A percentile compares a stretch with the other conserved stretches of the same genome.
These are phyloP conservation scores for Botrytis deweyae DNA, from an alignment of 2,329 filamentous ascomycete genomes.

Conservation along the genomic window DNA sequence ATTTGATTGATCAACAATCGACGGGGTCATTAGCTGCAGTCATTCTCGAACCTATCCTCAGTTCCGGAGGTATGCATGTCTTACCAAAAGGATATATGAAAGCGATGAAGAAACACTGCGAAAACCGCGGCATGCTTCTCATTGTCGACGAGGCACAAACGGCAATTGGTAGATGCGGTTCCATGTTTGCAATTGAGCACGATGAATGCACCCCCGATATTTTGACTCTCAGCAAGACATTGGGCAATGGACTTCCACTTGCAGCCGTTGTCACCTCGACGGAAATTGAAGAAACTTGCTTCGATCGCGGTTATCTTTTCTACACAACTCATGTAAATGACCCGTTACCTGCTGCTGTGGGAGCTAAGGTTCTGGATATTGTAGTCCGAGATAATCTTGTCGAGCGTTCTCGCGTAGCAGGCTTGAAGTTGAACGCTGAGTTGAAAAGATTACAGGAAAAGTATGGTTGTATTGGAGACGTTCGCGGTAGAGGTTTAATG, in stretches of 20 bases:
- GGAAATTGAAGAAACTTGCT: conserved; percentile 50
- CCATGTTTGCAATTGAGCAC: conserved; percentile 59
- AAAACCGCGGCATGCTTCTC: conserved; percentile 54
- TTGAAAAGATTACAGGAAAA: conserved; percentile 49
- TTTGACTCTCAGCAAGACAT: conserved; percentile 58
- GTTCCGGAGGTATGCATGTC: conserved; percentile 56
- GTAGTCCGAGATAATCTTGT: conserved; percentile 54
- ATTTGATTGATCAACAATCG: conserved; percentile 57
- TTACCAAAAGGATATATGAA: conserved; percentile 59
- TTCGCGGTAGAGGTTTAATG: conserved; percentile 59
- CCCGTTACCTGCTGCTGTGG: conserved; percentile 58
- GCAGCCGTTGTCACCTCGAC: conserved; percentile 56
- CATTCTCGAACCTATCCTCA: conserved; percentile 53
- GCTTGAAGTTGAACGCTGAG: conserved; percentile 49
- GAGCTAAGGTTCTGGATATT: conserved; percentile 61
- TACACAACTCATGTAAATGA: conserved; percentile 65
- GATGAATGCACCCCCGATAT: conserved; percentile 58
- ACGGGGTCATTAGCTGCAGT: conserved; percentile 62
- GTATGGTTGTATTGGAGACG: conserved; percentile 62
- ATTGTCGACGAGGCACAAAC: conserved; percentile 63
- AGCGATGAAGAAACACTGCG: conserved; percentile 54
- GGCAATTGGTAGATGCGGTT: conserved; percentile 53
- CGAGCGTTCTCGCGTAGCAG: conserved; percentile 47
- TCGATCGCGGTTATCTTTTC: conserved; percentile 53
- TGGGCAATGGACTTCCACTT: conserved; percentile 60